Conservation (phyloP, 2,329 filamentous ascomycete species). For the Dendryphion nanum region DNA sequence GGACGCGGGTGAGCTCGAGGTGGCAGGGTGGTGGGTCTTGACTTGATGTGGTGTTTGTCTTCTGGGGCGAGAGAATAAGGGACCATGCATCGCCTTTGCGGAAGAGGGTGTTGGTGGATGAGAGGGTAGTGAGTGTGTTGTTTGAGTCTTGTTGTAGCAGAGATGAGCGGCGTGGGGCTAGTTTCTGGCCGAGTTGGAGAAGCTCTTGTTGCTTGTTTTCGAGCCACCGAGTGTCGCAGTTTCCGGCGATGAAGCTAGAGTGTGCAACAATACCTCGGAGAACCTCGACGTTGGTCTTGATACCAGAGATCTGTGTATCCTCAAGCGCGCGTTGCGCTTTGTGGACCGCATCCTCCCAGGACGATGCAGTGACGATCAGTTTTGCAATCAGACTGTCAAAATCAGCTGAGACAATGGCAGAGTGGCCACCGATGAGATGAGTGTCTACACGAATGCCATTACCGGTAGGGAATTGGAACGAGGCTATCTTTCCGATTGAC, state of each 20-base stretch:
- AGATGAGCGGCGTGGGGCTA: constrained; percentile 4
- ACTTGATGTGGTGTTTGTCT: constrained; percentile 5
- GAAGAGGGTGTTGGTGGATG: constrained; percentile 47
- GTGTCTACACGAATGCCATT: constrained; percentile 60
- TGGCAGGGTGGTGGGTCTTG: constrained; percentile 45
- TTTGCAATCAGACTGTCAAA: constrained; percentile 62
- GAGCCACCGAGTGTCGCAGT: constrained; percentile 59
- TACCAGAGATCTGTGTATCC: constrained; percentile 55
- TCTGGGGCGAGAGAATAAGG: constrained; percentile 43
- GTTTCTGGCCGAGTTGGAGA: constrained; percentile 24
- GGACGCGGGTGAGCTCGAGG: constrained; percentile 53
- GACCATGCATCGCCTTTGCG: constrained; percentile 61
- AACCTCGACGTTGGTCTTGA: constrained; percentile 59
- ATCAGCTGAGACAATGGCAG: constrained; percentile 51
- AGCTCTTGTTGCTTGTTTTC: constrained; percentile 48
- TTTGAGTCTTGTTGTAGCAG: constrained; percentile 2
- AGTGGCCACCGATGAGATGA: constrained; percentile 46
- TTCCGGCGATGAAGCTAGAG: constrained; percentile 48
- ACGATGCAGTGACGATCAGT: constrained; percentile 55
- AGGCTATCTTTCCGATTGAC: constrained; percentile 59
- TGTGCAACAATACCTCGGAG: constrained; percentile 55
- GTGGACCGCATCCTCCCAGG: constrained; percentile 51
- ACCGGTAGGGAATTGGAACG: constrained; percentile 55
- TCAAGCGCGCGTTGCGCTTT: constrained; percentile 57
- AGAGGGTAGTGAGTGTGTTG: not conserved